Evolutionary conservation across 306 rosid genomes (phyloP), one percentile per base, ranked within the genome.

Genomic region (Cicer cuneatum): DNA sequence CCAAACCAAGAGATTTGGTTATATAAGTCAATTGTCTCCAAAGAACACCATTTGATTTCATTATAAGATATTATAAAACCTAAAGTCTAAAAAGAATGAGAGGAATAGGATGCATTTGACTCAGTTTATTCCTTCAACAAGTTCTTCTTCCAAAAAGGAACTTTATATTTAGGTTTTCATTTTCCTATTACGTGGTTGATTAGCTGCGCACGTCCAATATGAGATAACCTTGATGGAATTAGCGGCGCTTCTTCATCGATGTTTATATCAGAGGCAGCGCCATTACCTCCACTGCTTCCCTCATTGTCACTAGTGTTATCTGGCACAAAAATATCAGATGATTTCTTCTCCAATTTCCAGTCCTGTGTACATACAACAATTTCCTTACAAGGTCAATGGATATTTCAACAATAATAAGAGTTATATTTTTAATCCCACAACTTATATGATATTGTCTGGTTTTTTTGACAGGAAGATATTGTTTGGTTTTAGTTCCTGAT

Each of bases 321-420:
- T 1, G 96, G 88, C 45, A 67, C 69, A 75, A 66, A 92, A n/a
- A 86, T 80, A 77, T 90, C 92, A 7, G 93, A 92, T 16, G 87
- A 84, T 82, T 76, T 92, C 92, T 92, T 92, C 85, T 92, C 97
- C 19, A 86, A 72, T 84, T 88, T 90, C 97, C 96, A 88, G 21
- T 92, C 97, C 96, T 92, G 88, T 92, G 88, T 60, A 81, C 54
- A 49, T 49, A 49, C 19, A 49, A 49, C 18, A 49, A 49, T 48
- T 48, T 48, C 53, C 18, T 48, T 13, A 13, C n/a, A 4, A 45
- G 16, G 53, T 48, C 53, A 48, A 48, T 48, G 53, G 53, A 13
- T 16, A 5, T 48, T 12, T 48, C 14, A 13, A 12, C 14, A 48
- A 48, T 5, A 29, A 29, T 29, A 29, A 29, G 35, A 29, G 35